Evolutionary conservation across 2,329 filamentous ascomycete species (phyloP).

Genomic region (Biscogniauxia marginata): DNA sequence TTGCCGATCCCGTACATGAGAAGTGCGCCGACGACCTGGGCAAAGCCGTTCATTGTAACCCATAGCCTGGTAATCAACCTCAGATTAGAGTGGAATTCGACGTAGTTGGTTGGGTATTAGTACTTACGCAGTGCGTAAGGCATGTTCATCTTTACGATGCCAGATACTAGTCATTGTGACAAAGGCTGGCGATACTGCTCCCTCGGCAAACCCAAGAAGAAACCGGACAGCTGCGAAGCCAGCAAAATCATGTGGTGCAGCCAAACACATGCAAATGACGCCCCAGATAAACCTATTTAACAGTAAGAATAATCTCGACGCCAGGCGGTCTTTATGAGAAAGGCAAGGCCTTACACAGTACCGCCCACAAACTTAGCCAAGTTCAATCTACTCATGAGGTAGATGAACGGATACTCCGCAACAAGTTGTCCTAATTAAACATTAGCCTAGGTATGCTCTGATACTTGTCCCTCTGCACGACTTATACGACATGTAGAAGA

Average conservation of each 20-base stretch:
- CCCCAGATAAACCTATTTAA: slow-evolving; percentile 41
- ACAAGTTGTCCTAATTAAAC: slow-evolving; percentile 46
- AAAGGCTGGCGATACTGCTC: slow-evolving; percentile 26
- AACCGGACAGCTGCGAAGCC: slow-evolving; percentile 41
- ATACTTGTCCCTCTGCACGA: no score
- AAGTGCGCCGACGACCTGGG: slow-evolving; percentile 44
- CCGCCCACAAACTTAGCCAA: slow-evolving; percentile 50
- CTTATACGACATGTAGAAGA: no score
- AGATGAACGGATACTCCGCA: slow-evolving; percentile 49
- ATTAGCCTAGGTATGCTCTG: no score
- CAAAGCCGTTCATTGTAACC: slow-evolving; percentile 46
- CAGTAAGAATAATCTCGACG: background rate
- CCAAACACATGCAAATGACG: slow-evolving; percentile 43
- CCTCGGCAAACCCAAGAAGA: slow-evolving; percentile 42
- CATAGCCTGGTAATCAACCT: no score
- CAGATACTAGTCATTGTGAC: slow-evolving; percentile 44
- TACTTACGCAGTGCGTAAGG: slow-evolving; percentile 31
- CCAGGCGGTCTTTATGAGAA: background rate
- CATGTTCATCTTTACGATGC: slow-evolving; percentile 39
- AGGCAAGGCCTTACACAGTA: slow-evolving; percentile 37
- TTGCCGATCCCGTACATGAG: slow-evolving; percentile 53
- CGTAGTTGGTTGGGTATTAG: no score
- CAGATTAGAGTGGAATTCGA: no score
- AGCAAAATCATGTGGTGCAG: slow-evolving; percentile 39
- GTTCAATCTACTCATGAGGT: slow-evolving; percentile 48